Percentiles rank a stretch among this genome's conserved stretches.
Conservation (phyloP, 257 asterid species). For the Misopates orontium region DNA sequence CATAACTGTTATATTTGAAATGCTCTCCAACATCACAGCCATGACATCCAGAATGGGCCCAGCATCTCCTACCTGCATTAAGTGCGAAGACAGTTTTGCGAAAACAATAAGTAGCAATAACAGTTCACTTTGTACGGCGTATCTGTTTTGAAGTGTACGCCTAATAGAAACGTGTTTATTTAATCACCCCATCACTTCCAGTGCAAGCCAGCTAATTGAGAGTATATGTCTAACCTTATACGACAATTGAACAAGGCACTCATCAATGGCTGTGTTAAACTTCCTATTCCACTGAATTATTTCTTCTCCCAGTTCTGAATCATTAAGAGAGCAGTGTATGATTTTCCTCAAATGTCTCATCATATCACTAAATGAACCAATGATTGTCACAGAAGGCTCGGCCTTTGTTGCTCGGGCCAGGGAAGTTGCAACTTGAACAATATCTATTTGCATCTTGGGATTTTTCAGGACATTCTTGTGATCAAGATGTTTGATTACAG, state of each 20-base stretch:
- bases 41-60: conserved; percentile 78
- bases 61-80: conserved; percentile 69
- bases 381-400: conserved; percentile 57
- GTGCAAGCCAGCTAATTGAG: conserved; percentile 18
- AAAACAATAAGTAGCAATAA: too few species aligned
- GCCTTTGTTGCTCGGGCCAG: conserved; percentile 57
- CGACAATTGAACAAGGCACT: conserved; percentile 70
- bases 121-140: background rate
- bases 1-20: conserved; percentile 63
- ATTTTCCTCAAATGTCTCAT: conserved; percentile 73
- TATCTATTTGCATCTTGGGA: conserved; percentile 68
- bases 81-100: background rate
- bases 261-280: conserved; percentile 52
- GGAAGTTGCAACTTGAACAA: conserved; percentile 65
- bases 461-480: conserved; percentile 64
- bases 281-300: conserved; percentile 56
- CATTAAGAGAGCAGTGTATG: conserved; percentile 62
- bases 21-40: conserved; percentile 82
- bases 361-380: conserved; percentile 78
- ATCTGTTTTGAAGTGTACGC: conserved; percentile 6
- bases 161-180: conserved; percentile 6
- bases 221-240: conserved; percentile 48
- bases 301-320: conserved; percentile 63
- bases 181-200: conserved; percentile 21
- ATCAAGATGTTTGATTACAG: conserved; percentile 78